Base-by-base conservation (phyloP, 345 rosid genomes). In the Odontarrhena argentea region DNA sequence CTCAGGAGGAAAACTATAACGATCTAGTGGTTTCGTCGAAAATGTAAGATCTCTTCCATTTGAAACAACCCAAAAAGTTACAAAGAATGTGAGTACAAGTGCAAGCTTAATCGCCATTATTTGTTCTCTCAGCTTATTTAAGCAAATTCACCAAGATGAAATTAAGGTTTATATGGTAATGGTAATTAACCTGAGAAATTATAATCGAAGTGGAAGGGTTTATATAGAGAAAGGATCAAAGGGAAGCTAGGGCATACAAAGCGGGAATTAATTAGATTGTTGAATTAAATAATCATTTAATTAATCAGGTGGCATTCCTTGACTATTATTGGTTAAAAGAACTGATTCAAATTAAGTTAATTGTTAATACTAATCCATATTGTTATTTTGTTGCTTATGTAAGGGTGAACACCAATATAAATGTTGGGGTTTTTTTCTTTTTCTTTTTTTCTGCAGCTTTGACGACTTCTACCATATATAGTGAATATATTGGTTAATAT, bases 1-100 rank as follows among this genome's bases (percentile, higher is more conserved):
- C 28, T 63, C 44, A 15, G 69, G 69, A 45, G 75, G 63, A 70
- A 70, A 70, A 32, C 75, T 70, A 55, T 37, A 63, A 37, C 75
- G 69, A 70, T 63, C 62, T 2, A 70, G 26, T 49, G 15, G 24
- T 9, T 51, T 65, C 2, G 60, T 64, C 14, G 40, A 25, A 65
- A 34, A 10, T 49, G 2, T 32, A 7, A 40, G 40, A 44, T 54
- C 24, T 72, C 76, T 72, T 64, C 41, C 76, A 1, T 22, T 8
- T 65, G 47, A 25, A 56, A 36, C 38, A 34, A 3, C 60, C 55
- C 47, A 65, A 42, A 44, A 72, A 8, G 37, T 10, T 49, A 57
- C 3, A 12, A 51, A 40, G 22, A 72, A 32, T 24, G 70, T 65
- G 14, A 65, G 1, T 13, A 40, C 54, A 9, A 65, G 41, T 41